Percentiles rank a stretch among this genome's conserved stretches.
phyloP scores from a whole-genome alignment of 2,329 filamentous ascomycete genomes.

The Botrytis pseudocinerea region DNA sequence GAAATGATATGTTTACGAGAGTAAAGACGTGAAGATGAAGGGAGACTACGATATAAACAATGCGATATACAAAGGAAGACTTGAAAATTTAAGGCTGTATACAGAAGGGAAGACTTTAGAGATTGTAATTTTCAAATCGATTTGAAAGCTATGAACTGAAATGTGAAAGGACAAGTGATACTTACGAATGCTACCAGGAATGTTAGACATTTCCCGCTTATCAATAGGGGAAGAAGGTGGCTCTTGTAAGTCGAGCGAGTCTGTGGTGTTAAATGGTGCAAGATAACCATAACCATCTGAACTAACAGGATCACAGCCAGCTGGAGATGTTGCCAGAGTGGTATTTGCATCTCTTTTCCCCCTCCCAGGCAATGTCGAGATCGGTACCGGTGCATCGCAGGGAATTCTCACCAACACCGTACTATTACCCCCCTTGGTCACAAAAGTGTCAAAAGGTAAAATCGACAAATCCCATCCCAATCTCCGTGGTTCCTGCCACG shows the following conservation, averaged over 20 bases:
- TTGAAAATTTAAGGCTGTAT: neutral
- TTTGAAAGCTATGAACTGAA: neutral
- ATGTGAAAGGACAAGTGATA: neutral
- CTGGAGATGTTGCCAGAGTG: neutral
- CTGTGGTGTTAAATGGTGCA: neutral
- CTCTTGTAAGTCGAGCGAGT: neutral
- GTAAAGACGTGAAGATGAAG: neutral
- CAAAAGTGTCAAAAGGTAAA: conserved; percentile 29
- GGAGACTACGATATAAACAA: neutral
- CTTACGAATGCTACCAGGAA: neutral
- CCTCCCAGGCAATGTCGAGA: no score
- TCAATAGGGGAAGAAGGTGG: neutral
- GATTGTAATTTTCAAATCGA: neutral
- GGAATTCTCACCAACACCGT: conserved; percentile 31
- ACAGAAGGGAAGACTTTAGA: neutral
- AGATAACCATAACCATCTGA: neutral
- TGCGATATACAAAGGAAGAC: neutral
- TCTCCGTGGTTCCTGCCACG: conserved; percentile 25
- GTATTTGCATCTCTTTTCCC: neutral
- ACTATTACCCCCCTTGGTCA: conserved; percentile 31
- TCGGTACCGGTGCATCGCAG: conserved; percentile 18
- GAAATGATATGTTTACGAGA: neutral
- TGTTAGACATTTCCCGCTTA: neutral
- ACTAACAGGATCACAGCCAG: neutral
- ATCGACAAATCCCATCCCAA: conserved; percentile 28